Evolutionary conservation across 2,329 filamentous ascomycete species (phyloP).

Genomic region (Fusarium virguliforme): DNA sequence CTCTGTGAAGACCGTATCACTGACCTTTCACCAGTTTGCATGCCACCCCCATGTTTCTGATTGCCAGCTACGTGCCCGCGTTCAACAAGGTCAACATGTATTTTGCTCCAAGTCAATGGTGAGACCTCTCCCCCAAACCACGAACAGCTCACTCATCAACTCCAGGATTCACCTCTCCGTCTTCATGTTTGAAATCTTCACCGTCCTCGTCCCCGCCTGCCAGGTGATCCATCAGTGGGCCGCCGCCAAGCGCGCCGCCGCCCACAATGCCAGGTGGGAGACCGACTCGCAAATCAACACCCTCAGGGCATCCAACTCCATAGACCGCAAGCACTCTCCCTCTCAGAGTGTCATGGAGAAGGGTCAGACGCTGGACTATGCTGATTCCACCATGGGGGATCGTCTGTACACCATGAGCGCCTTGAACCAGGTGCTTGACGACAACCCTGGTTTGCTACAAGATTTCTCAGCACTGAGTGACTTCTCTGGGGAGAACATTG

Average conservation of each 20-base stretch:
- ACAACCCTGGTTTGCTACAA: conserved; percentile 72
- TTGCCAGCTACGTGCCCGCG: conserved; percentile 67
- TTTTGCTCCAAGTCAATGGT: conserved; percentile 74
- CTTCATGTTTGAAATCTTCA: conserved; percentile 62
- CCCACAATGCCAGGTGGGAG: conserved; percentile 25
- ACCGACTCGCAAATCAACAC: conserved; percentile 26
- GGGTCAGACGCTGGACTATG: conserved; percentile 10
- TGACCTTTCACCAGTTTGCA: conserved; percentile 63
- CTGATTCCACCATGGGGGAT: conserved; percentile 50
- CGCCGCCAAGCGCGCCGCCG: conserved; percentile 54
- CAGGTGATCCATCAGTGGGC: conserved; percentile 65
- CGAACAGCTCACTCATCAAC: background rate
- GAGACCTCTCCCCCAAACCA: conserved; percentile 62
- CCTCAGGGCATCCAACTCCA: conserved; percentile 36
- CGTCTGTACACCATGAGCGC: conserved; percentile 73
- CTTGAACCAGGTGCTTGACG: conserved; percentile 72
- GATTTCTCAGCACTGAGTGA: conserved; percentile 76
- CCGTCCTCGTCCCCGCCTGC: conserved; percentile 74
- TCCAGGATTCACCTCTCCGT: conserved; percentile 67
- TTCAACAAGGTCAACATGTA: conserved; percentile 68
- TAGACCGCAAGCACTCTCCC: conserved; percentile 3
- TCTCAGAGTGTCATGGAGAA: conserved; percentile 19
- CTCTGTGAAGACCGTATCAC: background rate
- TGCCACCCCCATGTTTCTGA: conserved; percentile 76
- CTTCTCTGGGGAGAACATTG: conserved; percentile 80